Evolutionary conservation across 2,329 filamentous ascomycete species (phyloP).

Genomic region (Nothomitra cinnamomea): DNA sequence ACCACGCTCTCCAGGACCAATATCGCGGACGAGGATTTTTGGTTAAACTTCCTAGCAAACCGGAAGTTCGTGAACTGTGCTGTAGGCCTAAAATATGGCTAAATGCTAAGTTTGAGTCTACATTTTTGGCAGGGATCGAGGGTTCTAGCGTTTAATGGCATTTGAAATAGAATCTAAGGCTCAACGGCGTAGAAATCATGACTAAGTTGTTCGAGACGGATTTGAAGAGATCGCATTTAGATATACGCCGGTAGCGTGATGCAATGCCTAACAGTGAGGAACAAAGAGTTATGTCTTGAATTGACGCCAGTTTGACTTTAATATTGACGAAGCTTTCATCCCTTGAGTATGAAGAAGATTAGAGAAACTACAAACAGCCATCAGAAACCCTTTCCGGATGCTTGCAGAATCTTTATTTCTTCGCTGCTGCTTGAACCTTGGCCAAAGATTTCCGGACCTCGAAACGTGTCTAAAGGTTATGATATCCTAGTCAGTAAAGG

Average conservation of each 20-base stretch:
- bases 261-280: not conserved
- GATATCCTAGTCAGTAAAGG: not conserved
- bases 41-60: too few species aligned
- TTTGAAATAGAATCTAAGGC: too few species aligned
- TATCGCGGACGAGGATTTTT: too few species aligned
- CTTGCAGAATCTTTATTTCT: constrained; percentile 26
- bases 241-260: not conserved
- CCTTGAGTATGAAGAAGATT: not conserved
- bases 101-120: too few species aligned
- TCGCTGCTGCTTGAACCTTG: constrained; percentile 75
- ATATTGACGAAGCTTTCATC: not conserved
- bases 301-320: constrained; percentile 1
- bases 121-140: too few species aligned
- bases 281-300: not conserved
- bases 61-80: too few species aligned
- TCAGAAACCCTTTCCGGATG: not conserved
- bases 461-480: constrained; percentile 51
- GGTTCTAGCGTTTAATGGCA: too few species aligned
- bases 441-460: constrained; percentile 93
- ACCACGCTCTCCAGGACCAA: too few species aligned
- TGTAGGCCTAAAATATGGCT: too few species aligned
- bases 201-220: too few species aligned
- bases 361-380: not conserved
- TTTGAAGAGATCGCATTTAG: too few species aligned
- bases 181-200: too few species aligned